Conservation (phyloP, 176 grass and related monocot species). For the Eragrostis curvula region DNA sequence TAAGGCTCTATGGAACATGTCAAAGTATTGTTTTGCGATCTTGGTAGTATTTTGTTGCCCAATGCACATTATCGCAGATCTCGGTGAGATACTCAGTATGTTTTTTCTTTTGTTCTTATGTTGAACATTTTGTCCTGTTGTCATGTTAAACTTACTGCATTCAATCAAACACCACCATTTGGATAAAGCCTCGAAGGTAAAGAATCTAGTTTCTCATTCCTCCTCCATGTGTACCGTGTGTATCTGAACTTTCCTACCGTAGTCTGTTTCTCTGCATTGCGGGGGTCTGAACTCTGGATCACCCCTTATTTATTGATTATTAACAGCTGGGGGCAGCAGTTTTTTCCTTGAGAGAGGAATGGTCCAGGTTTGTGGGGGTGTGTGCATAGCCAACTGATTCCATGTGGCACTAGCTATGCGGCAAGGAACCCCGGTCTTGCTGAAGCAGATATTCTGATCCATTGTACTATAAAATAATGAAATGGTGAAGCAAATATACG, state of each 20-base stretch:
- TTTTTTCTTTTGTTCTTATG: constrained; percentile 33
- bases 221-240: background rate
- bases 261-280: background rate
- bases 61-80: constrained; percentile 1
- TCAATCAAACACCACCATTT: background rate
- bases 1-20: constrained; percentile 24
- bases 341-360: background rate
- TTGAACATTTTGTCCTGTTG: constrained; percentile 17
- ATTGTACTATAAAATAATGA: background rate
- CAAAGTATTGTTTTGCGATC: constrained; percentile 4
- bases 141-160: constrained; percentile 14
- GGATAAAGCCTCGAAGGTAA: background rate
- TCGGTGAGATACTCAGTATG: background rate
- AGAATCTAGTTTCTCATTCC: background rate
- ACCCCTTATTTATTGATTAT: background rate
- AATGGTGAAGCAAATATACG: background rate
- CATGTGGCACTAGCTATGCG: background rate
- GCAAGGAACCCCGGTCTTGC: background rate
- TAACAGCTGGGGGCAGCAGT: background rate
- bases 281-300: background rate
- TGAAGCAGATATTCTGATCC: background rate
- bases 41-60: constrained; percentile 1
- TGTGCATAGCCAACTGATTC: background rate
- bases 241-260: background rate
- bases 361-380: background rate